A percentile compares a stretch with the other conserved stretches of the same genome.
phyloP scores from a whole-genome alignment of 257 asterid species.

The Cynanchum wilfordii region DNA sequence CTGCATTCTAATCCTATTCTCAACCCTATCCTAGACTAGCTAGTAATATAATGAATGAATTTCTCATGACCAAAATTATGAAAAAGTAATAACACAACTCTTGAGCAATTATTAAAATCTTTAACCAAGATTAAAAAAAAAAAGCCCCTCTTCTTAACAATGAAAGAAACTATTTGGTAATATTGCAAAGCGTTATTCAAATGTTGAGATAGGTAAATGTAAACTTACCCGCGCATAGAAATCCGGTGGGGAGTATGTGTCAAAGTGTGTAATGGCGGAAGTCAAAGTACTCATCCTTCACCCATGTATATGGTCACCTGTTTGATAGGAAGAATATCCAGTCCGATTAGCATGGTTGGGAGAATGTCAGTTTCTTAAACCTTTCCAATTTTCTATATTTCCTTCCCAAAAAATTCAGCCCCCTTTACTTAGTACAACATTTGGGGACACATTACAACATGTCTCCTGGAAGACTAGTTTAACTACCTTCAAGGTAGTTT shows the following conservation, averaged over 20 bases:
- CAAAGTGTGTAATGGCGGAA: conserved; percentile 70
- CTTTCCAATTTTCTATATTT: neutral
- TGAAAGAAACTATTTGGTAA: neutral
- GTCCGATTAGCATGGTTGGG: neutral
- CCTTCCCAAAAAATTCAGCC: neutral
- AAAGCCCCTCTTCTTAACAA: neutral
- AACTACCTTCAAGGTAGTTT: conserved; percentile 69
- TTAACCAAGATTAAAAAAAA: neutral
- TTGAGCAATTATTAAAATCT: neutral
- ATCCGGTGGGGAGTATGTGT: conserved; percentile 86
- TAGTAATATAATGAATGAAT: too few species aligned
- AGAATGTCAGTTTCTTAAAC: too few species aligned
- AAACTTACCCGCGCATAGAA: conserved; percentile 73
- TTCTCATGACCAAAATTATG: too few species aligned
- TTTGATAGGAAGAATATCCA: conserved; percentile 15
- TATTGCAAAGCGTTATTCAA: neutral
- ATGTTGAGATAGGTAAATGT: neutral
- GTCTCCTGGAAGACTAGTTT: conserved; percentile 2
- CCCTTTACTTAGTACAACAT: neutral
- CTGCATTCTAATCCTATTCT: conserved; percentile 21
- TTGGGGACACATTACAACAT: neutral
- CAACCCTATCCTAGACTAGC: neutral
- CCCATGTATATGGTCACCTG: conserved; percentile 92
- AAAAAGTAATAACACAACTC: too few species aligned
- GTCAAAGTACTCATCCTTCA: conserved; percentile 87